Evolutionary conservation across 768 basidiomycete species (phyloP), one percentile per base, ranked within the genome.

Genomic region (Cystofilobasidium macerans): DNA sequence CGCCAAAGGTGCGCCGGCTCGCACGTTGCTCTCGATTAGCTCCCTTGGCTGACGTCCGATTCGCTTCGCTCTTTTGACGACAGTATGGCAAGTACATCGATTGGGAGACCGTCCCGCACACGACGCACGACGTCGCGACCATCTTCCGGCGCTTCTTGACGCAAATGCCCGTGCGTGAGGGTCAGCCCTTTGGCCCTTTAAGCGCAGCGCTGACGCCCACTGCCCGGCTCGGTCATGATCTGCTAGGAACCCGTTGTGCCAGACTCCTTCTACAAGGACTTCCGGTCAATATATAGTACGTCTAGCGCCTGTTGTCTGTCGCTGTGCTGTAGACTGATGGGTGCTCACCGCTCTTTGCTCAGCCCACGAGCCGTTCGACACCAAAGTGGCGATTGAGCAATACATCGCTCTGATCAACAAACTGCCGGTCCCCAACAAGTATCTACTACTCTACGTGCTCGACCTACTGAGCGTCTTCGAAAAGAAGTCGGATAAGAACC

Each of bases 391-490:
- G 30, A 86, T 92, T 65, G 76, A 82, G 47, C 84, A 83, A 4
- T 98, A 91, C 81, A 90, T 88, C 72, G 79, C 81, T 36, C 80
- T 99, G 64, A 94, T 99, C 68, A 82, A 84, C 36, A 80, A 82
- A 59, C 84, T 99, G 81, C 89, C 94, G 1, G 84, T 84, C 35
- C 82, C 87, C 26, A 94, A 97, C 70, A 91, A 95, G 73, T 93
- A 93, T 75, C 86, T 98, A n/a, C 82, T 98, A 28, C 84, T 97
- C 63, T 98, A 98, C 75, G 92, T 98, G 57, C 83, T 99, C 66
- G 94, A 99, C 75, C 82, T 99, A 33, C 80, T 99, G 61, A 90
- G 89, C 59, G 94, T 99, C 11, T 98, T 98, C 77, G 86, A 91
- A 3, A 83, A 87, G 65, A 93, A 90, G 75, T 83, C 85, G 53